A percentile compares a stretch with the other conserved stretches of the same genome.
phyloP scores from a whole-genome alignment of 306 rosid genomes.

The Notholithocarpus densiflorus region DNA sequence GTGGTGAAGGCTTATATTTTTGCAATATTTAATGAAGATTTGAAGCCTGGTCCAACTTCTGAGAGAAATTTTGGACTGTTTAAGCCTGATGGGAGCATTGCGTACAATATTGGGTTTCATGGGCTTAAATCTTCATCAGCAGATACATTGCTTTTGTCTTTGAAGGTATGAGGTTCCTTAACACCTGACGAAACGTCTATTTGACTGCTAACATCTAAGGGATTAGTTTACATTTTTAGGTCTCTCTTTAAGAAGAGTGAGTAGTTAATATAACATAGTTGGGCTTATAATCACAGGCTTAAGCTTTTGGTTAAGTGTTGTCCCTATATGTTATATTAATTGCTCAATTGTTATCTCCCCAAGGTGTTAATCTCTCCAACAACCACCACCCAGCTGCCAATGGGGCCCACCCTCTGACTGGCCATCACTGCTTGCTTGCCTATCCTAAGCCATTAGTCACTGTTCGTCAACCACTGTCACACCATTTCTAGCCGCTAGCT shows the following conservation, averaged over 20 bases:
- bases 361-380: too few species aligned
- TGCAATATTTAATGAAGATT: constrained; percentile 78
- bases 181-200: neutral
- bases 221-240: neutral
- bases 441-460: too few species aligned
- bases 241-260: neutral
- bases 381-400: too few species aligned
- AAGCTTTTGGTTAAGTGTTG: too few species aligned
- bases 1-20: constrained; percentile 79
- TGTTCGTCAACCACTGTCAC: too few species aligned
- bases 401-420: too few species aligned
- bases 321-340: too few species aligned
- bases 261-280: too few species aligned
- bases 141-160: constrained; percentile 48
- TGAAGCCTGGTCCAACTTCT: constrained; percentile 63
- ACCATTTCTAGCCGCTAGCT: too few species aligned
- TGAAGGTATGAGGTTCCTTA: constrained; percentile 49
- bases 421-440: too few species aligned
- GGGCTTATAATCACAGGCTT: too few species aligned
- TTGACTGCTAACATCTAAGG: neutral
- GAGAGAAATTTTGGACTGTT: constrained; percentile 87
- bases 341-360: too few species aligned
- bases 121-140: constrained; percentile 75
- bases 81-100: constrained; percentile 88
- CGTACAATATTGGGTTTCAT: constrained; percentile 82